Conservation (phyloP, 2,329 filamentous ascomycete genomes). For the Aspergillus ibericus region DNA sequence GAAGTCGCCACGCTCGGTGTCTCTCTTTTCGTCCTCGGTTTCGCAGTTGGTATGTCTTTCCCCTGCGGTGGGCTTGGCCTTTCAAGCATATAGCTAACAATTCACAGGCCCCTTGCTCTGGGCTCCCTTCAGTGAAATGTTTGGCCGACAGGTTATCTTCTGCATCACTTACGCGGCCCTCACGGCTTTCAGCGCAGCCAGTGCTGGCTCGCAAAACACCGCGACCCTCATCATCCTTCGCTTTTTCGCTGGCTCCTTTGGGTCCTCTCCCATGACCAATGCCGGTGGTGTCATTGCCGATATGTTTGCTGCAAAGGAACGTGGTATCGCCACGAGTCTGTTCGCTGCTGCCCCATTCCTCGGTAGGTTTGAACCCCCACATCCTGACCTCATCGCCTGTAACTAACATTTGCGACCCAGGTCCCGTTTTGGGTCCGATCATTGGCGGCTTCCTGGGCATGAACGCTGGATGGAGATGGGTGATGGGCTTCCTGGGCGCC, state of each 20-base stretch:
- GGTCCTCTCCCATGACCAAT: constrained; percentile 63
- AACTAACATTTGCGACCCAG: constrained; percentile 6
- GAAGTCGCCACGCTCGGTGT: constrained; percentile 46
- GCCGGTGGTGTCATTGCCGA: constrained; percentile 64
- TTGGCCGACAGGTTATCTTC: constrained; percentile 39
- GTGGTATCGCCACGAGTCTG: constrained; percentile 60
- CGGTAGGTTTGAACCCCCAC: constrained; percentile 29
- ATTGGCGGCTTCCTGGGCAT: constrained; percentile 67
- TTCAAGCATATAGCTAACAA: neutral
- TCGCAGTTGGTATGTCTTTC: constrained; percentile 38
- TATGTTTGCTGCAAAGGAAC: constrained; percentile 55
- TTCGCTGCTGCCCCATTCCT: constrained; percentile 69
- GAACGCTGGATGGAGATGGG: constrained; percentile 68
- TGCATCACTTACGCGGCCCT: constrained; percentile 43
- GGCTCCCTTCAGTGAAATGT: constrained; percentile 43
- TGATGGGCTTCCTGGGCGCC: constrained; percentile 62
- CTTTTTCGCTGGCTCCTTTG: constrained; percentile 65
- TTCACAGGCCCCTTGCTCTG: constrained; percentile 44
- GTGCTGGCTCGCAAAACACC: constrained; percentile 59
- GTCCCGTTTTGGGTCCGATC: constrained; percentile 65
- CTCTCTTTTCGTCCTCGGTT: constrained; percentile 49
- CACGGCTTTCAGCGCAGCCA: constrained; percentile 62
- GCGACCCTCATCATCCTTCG: constrained; percentile 64
- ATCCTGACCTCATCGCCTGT: neutral
- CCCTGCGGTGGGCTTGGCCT: neutral